These are phyloP conservation scores for Globisporangium yorkense DNA, from an alignment of 352 stramenopile species.

Conservation along the genomic window DNA sequence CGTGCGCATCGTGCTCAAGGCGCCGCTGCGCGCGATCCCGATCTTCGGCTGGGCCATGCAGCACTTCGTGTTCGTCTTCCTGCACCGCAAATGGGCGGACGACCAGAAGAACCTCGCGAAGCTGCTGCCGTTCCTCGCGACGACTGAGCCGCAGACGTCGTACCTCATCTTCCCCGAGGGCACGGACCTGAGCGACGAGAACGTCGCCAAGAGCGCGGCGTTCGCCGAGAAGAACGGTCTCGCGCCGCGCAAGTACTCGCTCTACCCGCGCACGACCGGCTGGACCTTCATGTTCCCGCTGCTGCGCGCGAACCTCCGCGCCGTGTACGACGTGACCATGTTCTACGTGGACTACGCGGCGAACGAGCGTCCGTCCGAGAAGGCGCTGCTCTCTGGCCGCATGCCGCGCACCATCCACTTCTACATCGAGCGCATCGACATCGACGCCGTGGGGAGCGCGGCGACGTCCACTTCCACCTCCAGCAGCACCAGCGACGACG, in stretches of 20 bases:
- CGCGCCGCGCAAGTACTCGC: slow-evolving; percentile 41
- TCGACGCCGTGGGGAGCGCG: slow-evolving; percentile 24
- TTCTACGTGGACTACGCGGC: slow-evolving; percentile 67
- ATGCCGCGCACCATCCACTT: slow-evolving; percentile 62
- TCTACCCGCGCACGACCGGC: slow-evolving; percentile 74
- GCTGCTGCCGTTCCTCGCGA: slow-evolving; percentile 50
- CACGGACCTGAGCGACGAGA: slow-evolving; percentile 64
- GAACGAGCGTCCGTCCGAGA: slow-evolving; percentile 63
- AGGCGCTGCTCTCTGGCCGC: slow-evolving; percentile 48
- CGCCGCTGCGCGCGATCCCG: slow-evolving; percentile 56
- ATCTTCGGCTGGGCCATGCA: slow-evolving; percentile 87
- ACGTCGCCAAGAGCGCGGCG: slow-evolving; percentile 50
- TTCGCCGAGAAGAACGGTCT: slow-evolving; percentile 55
- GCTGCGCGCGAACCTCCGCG: slow-evolving; percentile 45
- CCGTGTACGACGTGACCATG: slow-evolving; percentile 81
- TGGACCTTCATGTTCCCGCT: slow-evolving; percentile 73
- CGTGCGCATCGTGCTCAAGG: slow-evolving; percentile 75
- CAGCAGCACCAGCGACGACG: not conserved
- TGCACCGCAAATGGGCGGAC: slow-evolving; percentile 62
- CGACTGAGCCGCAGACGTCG: slow-evolving; percentile 42
- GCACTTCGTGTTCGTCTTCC: slow-evolving; percentile 81
- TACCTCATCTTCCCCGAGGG: slow-evolving; percentile 82
- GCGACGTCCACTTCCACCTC: too few species aligned
- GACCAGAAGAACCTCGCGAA: slow-evolving; percentile 47
- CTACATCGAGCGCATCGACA: slow-evolving; percentile 58